phyloP scores from a whole-genome alignment of 2,329 filamentous ascomycete genomes.

The Penicillium sp. region DNA sequence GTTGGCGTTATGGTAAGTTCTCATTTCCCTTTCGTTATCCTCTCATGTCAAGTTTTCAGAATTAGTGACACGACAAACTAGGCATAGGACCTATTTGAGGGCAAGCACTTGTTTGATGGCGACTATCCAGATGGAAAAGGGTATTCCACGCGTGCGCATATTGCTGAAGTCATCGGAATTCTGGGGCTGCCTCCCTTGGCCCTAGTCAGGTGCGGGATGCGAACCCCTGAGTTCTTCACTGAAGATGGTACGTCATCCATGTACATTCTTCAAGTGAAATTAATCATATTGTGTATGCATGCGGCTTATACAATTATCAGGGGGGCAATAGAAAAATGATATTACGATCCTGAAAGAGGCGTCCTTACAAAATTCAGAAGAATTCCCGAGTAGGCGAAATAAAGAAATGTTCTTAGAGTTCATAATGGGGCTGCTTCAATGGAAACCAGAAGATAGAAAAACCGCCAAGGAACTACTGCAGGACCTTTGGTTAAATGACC shows the following conservation, averaged over 20 bases:
- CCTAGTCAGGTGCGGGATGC: not conserved
- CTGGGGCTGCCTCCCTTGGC: conserved; percentile 4
- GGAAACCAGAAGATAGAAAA: conserved; percentile 16
- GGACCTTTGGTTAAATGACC: conserved; percentile 13
- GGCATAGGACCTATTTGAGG: conserved; percentile 52
- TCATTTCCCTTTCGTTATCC: not conserved
- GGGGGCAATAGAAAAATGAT: conserved; percentile 5
- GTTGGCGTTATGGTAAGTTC: conserved; percentile 48
- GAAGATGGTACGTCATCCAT: conserved; percentile 4
- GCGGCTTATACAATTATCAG: not conserved
- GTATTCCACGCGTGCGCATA: conserved; percentile 7
- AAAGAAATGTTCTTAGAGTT: conserved; percentile 14
- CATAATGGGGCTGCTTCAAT: conserved; percentile 13
- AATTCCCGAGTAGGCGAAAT: conserved; percentile 4
- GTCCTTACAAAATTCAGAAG: not conserved
- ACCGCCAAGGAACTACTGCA: conserved; percentile 9
- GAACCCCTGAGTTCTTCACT: conserved; percentile 5
- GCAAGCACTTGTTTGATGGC: conserved; percentile 14
- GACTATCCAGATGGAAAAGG: not conserved
- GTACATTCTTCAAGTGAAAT: not conserved
- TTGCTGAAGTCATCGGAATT: conserved; percentile 6
- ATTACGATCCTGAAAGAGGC: not conserved
- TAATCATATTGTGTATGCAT: not conserved
- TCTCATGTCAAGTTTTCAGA: too few species aligned
- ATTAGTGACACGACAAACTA: conserved; percentile 16